Evolutionary conservation across 257 asterid species (phyloP).

Genomic region (Eucommia ulmoides): DNA sequence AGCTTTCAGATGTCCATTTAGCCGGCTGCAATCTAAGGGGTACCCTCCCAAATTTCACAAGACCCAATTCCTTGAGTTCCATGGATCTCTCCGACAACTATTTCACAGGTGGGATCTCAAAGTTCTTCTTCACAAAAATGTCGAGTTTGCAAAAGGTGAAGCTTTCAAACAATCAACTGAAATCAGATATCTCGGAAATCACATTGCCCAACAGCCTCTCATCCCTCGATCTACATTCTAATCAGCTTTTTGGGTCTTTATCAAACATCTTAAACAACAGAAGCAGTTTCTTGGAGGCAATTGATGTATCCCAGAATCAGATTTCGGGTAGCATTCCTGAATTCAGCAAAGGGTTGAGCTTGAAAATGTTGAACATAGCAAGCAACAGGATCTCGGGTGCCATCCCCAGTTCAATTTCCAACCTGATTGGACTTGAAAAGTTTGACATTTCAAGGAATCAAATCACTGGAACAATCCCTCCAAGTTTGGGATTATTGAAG

Average conservation of each 20-base stretch:
- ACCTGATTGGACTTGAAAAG: constrained; percentile 37
- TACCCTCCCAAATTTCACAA: constrained; percentile 57
- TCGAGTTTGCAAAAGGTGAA: constrained; percentile 36
- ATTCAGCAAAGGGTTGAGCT: constrained; percentile 22
- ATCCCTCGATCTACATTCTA: constrained; percentile 53
- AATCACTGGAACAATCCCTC: constrained; percentile 69
- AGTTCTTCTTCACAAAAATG: constrained; percentile 54
- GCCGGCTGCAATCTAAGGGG: constrained; percentile 77
- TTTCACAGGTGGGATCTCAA: constrained; percentile 47
- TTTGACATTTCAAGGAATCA: constrained; percentile 63
- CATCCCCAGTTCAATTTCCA: constrained; percentile 60
- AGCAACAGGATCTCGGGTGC: constrained; percentile 66
- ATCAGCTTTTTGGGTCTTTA: constrained; percentile 59
- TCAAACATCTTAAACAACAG: constrained; percentile 29
- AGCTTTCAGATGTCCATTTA: constrained; percentile 52
- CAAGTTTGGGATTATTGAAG: constrained; percentile 38
- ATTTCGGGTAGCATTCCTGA: constrained; percentile 67
- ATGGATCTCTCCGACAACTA: constrained; percentile 71
- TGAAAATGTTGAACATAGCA: constrained; percentile 51
- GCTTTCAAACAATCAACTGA: constrained; percentile 52
- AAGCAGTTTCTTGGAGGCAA: constrained; percentile 41
- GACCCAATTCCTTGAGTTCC: constrained; percentile 47
- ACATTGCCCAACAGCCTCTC: constrained; percentile 52
- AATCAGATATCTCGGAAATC: constrained; percentile 44
- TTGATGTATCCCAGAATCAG: constrained; percentile 58